Percentiles rank a stretch among this genome's conserved stretches.
These are phyloP conservation scores for Fusarium tuaranense DNA, from an alignment of 2,329 filamentous ascomycete species.

Conservation along the genomic window DNA sequence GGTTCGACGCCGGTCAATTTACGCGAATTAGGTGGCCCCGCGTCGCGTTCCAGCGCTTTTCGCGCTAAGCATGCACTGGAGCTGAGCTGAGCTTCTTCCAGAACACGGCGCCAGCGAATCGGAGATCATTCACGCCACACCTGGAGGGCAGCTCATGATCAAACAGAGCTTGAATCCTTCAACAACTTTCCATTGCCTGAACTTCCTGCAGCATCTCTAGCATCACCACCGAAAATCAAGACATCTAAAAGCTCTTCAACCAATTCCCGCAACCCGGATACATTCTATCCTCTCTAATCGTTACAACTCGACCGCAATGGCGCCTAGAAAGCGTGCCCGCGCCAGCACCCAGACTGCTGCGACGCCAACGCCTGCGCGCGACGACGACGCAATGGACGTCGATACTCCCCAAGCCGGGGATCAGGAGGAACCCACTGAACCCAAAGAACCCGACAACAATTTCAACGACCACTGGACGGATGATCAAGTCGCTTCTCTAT, in stretches of 20 bases:
- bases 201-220: background rate
- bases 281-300: background rate
- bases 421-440: conserved; percentile 45
- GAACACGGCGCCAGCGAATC: background rate
- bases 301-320: conserved; percentile 60
- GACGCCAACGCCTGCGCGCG: conserved; percentile 64
- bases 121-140: conserved; percentile 31
- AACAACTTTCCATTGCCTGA: conserved; percentile 13
- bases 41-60: conserved; percentile 35
- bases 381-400: conserved; percentile 72
- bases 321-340: conserved; percentile 77
- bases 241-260: background rate
- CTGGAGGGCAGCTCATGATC: conserved; percentile 4
- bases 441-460: conserved; percentile 37
- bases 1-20: conserved; percentile 14
- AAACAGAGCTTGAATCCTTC: conserved; percentile 12
- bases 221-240: background rate
- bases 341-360: conserved; percentile 64
- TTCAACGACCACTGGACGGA: conserved; percentile 87
- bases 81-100: background rate
- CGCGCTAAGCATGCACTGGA: conserved; percentile 20
- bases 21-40: conserved; percentile 29
- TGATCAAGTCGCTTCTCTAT: conserved; percentile 91
- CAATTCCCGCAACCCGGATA: background rate
- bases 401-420: conserved; percentile 68